Conservation (phyloP, 257 asterid species). For the Solanum sejunctum region DNA sequence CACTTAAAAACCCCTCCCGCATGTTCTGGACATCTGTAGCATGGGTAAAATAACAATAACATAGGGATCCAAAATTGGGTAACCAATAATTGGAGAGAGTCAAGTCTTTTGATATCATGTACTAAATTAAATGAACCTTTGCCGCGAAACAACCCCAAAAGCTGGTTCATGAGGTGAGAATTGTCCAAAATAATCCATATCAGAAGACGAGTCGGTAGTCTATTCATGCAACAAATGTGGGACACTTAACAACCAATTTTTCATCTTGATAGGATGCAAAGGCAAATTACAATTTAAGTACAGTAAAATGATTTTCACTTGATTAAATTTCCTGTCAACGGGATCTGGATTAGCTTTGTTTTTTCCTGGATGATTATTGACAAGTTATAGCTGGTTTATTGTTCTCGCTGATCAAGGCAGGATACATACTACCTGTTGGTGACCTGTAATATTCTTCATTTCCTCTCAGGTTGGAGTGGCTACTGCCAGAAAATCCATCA, state of each 20-base stretch:
- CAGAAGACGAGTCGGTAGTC: not conserved
- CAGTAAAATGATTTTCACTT: not conserved
- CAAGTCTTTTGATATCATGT: not conserved
- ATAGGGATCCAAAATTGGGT: not conserved
- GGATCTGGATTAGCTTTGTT: not conserved
- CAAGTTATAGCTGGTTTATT: not conserved
- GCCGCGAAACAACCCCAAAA: not conserved
- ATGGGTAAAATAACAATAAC: not conserved
- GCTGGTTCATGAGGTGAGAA: not conserved
- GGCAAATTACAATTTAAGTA: not conserved
- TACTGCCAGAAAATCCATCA: slow-evolving; percentile 64
- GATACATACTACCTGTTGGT: not conserved
- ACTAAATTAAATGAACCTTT: not conserved
- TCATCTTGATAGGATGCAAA: not conserved
- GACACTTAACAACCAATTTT: not conserved
- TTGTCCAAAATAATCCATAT: not conserved
- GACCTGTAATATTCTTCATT: not conserved
- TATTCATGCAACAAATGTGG: not conserved
- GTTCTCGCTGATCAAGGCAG: not conserved
- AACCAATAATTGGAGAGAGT: not conserved
- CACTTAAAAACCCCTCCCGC: not conserved
- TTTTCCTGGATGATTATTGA: not conserved
- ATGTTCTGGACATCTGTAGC: not conserved
- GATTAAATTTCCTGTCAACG: not conserved
- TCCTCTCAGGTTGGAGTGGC: slow-evolving; percentile 53